Conservation (phyloP, 2,329 filamentous ascomycete genomes). For the Colletotrichum lindemuthianum region DNA sequence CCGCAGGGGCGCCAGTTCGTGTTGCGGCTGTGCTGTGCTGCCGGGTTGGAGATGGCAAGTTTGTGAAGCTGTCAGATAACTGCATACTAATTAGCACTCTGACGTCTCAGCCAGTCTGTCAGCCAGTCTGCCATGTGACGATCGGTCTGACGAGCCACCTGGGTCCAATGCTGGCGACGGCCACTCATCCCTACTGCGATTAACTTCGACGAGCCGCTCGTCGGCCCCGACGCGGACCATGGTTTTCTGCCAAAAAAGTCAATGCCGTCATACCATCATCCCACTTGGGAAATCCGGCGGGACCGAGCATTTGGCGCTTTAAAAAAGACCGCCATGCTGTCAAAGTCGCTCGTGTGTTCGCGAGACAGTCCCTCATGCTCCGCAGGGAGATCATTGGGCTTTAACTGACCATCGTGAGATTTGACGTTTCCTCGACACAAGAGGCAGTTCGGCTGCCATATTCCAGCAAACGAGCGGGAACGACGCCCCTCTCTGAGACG, state of each 20-base stretch:
- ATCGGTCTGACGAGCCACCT: not conserved
- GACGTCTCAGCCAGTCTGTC: constrained; percentile 15
- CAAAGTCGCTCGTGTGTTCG: no score
- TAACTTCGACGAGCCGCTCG: constrained; percentile 15
- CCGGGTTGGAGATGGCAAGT: no score
- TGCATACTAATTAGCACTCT: constrained; percentile 5
- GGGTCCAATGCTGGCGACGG: not conserved
- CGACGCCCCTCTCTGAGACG: constrained; percentile 18
- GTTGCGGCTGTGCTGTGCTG: no score
- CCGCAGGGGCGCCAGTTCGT: no score
- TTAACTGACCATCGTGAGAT: constrained; percentile 10
- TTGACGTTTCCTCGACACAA: not conserved
- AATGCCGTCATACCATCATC: constrained; percentile 31
- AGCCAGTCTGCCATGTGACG: constrained; percentile 1
- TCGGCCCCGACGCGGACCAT: constrained; percentile 11
- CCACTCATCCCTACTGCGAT: not conserved
- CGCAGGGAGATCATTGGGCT: not conserved
- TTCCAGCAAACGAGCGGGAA: constrained; percentile 12
- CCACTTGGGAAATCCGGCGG: constrained; percentile 22
- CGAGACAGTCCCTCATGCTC: no score
- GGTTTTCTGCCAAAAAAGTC: constrained; percentile 22
- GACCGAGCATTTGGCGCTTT: constrained; percentile 23
- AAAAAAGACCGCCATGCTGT: constrained; percentile 7
- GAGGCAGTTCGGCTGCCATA: constrained; percentile 3
- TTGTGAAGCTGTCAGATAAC: constrained; percentile 7